Evolutionary conservation across 106 monocot genomes (phyloP).

Genomic region (Cymbidium sinense): DNA sequence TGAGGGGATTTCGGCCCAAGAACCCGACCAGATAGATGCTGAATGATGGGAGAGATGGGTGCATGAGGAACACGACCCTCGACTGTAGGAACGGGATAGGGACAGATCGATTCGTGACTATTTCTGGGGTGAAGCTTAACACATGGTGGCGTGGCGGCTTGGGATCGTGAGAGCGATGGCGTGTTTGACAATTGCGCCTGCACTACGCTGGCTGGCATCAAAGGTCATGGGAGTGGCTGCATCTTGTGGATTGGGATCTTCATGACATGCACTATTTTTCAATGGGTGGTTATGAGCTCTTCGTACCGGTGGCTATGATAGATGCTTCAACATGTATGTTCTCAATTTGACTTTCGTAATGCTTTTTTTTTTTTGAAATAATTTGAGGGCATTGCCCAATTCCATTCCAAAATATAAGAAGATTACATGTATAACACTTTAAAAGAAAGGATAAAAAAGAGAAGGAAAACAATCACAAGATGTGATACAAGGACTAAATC

Average conservation of each 20-base stretch:
- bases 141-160: no score
- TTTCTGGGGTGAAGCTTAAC: conserved; percentile 21
- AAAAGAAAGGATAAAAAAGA: no score
- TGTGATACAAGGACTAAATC: no score
- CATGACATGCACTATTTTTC: conserved; percentile 18
- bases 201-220: conserved; percentile 17
- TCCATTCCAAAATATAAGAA: no score
- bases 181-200: conserved; percentile 47
- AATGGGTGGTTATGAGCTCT: conserved; percentile 15
- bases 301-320: conserved; percentile 22
- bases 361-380: no score
- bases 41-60: conserved; percentile 39
- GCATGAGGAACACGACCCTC: conserved; percentile 28
- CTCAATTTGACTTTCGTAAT: no score
- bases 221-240: conserved; percentile 19
- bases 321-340: conserved; percentile 6
- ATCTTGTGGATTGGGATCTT: conserved; percentile 25
- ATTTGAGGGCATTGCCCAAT: no score
- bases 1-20: conserved; percentile 35
- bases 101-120: conserved; percentile 22
- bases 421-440: no score
- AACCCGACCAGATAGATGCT: conserved; percentile 22
- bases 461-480: no score
- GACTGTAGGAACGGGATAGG: conserved; percentile 17
- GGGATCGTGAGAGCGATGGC: no score